Percentiles rank a stretch among this genome's conserved stretches.
Evolutionary conservation across 805 yeast species (phyloP).

Genomic region (Wickerhamiella vanderwaltii): DNA sequence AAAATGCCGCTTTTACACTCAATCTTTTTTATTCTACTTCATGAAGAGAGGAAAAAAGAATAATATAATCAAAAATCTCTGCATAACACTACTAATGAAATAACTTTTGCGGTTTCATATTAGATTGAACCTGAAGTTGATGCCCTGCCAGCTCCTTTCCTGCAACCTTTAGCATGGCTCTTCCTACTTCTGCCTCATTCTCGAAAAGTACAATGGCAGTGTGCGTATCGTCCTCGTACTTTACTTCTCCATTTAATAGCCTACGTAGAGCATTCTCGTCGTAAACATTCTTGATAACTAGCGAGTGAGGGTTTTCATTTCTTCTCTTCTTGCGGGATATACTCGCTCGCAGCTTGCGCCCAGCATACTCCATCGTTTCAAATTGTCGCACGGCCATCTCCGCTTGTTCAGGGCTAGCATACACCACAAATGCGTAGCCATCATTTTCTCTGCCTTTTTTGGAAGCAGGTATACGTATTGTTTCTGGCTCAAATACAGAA

Average conservation of each 20-base stretch:
- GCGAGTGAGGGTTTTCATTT: neutral
- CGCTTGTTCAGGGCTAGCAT: neutral
- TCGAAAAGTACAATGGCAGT: neutral
- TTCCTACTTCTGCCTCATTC: neutral
- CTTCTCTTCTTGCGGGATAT: neutral
- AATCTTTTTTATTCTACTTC: no score
- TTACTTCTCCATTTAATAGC: neutral
- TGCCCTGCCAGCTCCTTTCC: constrained; percentile 1
- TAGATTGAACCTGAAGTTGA: neutral
- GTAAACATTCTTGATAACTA: neutral
- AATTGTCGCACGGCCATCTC: neutral
- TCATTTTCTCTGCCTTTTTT: neutral
- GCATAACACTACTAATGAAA: no score
- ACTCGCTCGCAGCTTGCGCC: neutral
- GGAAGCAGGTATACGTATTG: constrained; percentile 5
- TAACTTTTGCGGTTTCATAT: neutral
- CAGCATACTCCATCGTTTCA: neutral
- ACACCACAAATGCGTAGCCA: constrained; percentile 11
- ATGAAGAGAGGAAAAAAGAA: no score
- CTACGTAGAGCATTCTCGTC: neutral
- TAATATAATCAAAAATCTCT: no score
- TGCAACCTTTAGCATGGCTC: neutral
- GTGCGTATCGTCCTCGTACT: neutral
- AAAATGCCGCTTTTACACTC: no score
- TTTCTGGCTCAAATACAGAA: constrained; percentile 2